A percentile compares a stretch with the other conserved stretches of the same genome.
Evolutionary conservation across 148 eudicot species (phyloP).

Genomic region (Tetragonia tetragonoides): DNA sequence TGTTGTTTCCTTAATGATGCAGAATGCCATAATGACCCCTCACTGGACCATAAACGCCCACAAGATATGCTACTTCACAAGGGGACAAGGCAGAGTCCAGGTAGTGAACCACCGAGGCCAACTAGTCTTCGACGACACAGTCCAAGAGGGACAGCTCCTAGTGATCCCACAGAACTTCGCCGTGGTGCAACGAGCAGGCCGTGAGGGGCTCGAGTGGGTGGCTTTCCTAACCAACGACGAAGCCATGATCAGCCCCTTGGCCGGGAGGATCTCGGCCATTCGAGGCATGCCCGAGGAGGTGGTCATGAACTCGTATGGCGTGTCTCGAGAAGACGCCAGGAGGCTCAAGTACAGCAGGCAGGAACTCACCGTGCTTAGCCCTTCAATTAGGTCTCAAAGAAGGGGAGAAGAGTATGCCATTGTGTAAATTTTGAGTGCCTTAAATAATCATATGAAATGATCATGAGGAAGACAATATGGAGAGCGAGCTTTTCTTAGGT

Average conservation of each 20-base stretch:
- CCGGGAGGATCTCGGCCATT: slow-evolving; percentile 45
- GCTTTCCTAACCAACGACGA: slow-evolving; percentile 50
- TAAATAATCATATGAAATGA: background rate
- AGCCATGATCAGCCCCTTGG: slow-evolving; percentile 38
- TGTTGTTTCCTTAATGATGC: background rate
- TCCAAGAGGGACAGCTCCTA: slow-evolving; percentile 51
- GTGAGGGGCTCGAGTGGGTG: slow-evolving; percentile 55
- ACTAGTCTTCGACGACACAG: slow-evolving; percentile 44
- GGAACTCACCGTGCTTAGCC: slow-evolving; percentile 38
- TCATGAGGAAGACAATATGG: background rate
- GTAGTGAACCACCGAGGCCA: slow-evolving; percentile 37
- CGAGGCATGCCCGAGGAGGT: slow-evolving; percentile 50
- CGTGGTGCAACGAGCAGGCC: slow-evolving; percentile 43
- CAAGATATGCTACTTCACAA: slow-evolving; percentile 39
- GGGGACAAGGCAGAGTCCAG: slow-evolving; percentile 51
- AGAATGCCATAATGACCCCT: slow-evolving; percentile 59
- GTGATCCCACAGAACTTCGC: slow-evolving; percentile 63
- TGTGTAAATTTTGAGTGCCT: background rate
- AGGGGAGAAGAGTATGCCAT: slow-evolving; percentile 25
- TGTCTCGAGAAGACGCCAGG: slow-evolving; percentile 52
- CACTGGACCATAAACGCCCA: slow-evolving; percentile 63
- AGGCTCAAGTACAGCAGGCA: slow-evolving; percentile 46
- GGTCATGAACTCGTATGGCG: slow-evolving; percentile 37
- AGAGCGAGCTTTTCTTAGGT: background rate
- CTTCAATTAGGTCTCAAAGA: slow-evolving; percentile 11